These are phyloP conservation scores for Cymbidium sinense DNA, from an alignment of 106 monocot species.

Conservation along the genomic window DNA sequence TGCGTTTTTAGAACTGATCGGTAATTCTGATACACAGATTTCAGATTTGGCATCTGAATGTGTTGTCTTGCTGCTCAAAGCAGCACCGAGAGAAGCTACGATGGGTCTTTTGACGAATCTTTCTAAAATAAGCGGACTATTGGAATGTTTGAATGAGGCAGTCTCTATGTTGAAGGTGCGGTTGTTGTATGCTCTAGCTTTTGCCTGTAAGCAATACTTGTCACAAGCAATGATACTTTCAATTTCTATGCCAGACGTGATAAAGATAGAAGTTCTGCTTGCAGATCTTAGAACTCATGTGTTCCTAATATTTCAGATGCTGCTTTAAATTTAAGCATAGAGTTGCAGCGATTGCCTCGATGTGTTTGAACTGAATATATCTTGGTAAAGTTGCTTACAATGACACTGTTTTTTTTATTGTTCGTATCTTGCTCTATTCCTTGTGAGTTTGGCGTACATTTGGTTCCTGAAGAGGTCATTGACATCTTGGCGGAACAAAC, in stretches of 20 bases:
- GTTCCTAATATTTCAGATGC: constrained; percentile 46
- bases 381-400: neutral
- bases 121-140: constrained; percentile 44
- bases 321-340: constrained; percentile 40
- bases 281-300: constrained; percentile 43
- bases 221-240: constrained; percentile 84
- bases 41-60: constrained; percentile 86
- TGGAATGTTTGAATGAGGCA: constrained; percentile 34
- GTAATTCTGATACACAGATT: constrained; percentile 35
- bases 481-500: too few species aligned
- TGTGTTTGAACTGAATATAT: constrained; percentile 19
- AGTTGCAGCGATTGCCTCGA: constrained; percentile 80
- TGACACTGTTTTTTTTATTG: too few species aligned
- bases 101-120: constrained; percentile 75
- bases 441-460: too few species aligned
- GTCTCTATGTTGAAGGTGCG: constrained; percentile 31
- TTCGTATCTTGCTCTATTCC: too few species aligned
- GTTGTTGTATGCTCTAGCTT: constrained; percentile 61
- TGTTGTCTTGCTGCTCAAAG: constrained; percentile 64
- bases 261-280: constrained; percentile 45
- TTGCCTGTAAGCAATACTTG: constrained; percentile 68
- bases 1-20: constrained; percentile 66
- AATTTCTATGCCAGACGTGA: constrained; percentile 49
- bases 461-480: too few species aligned
- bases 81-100: constrained; percentile 76